A percentile compares a stretch with the other conserved stretches of the same genome.
Conservation (phyloP, 208 protist genomes). For the Trypanosoma rangeli region DNA sequence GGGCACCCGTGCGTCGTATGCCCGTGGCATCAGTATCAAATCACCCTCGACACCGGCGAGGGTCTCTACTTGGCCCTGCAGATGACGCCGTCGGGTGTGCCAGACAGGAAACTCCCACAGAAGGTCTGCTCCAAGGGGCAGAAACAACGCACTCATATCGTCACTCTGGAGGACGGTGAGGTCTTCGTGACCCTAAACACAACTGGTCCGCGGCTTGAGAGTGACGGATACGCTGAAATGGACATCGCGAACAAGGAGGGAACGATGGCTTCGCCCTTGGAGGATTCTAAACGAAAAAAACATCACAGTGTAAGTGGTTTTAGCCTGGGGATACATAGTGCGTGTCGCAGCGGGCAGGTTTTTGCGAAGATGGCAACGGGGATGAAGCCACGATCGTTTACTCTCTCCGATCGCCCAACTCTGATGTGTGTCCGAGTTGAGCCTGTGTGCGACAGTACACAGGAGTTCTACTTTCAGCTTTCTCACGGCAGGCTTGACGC, state of each 20-base stretch:
- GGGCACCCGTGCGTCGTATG: conserved; percentile 89
- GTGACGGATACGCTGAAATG: conserved; percentile 81
- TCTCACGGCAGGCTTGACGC: conserved; percentile 30
- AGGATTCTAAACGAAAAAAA: neutral
- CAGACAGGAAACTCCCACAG: conserved; percentile 29
- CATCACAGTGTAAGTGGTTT: neutral
- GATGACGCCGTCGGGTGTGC: conserved; percentile 31
- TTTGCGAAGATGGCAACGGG: conserved; percentile 18
- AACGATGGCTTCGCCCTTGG: conserved; percentile 36
- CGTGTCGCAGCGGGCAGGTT: conserved; percentile 60
- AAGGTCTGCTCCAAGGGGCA: conserved; percentile 74
- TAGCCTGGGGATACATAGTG: conserved; percentile 42
- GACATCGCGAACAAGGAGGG: conserved; percentile 64
- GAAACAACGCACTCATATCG: conserved; percentile 80
- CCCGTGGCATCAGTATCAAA: conserved; percentile 90
- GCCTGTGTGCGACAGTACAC: conserved; percentile 49
- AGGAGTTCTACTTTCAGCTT: conserved; percentile 54
- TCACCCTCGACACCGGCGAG: conserved; percentile 88
- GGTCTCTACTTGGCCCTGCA: conserved; percentile 82
- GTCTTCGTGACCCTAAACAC: conserved; percentile 71
- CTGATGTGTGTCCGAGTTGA: conserved; percentile 23
- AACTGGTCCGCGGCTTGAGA: conserved; percentile 49
- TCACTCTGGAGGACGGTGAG: conserved; percentile 56
- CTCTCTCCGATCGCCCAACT: neutral
- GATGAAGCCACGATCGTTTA: neutral